Evolutionary conservation across 768 basidiomycete genomes (phyloP).

Genomic region (Lactifluus subvellereus): DNA sequence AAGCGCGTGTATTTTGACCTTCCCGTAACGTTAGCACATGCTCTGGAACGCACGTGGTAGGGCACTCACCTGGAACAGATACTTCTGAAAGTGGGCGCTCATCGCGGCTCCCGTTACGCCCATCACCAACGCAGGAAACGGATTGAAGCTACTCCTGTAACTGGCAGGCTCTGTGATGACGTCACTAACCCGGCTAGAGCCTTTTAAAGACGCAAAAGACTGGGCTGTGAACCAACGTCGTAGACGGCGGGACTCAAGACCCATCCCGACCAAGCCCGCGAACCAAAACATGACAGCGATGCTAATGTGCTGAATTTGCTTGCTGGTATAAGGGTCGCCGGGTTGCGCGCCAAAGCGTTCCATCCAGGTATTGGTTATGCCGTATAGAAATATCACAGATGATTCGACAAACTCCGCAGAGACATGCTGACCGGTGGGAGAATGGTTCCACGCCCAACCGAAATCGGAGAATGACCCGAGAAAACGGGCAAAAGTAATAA

Average conservation of each 20-base stretch:
- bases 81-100: constrained; percentile 86
- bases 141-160: constrained; percentile 78
- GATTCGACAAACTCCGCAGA: constrained; percentile 79
- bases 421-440: constrained; percentile 38
- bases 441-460: constrained; percentile 95
- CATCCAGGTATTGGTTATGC: constrained; percentile 93
- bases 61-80: constrained; percentile 68
- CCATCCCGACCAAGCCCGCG: constrained; percentile 84
- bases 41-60: not conserved
- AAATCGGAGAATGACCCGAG: constrained; percentile 78
- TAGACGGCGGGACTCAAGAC: constrained; percentile 72
- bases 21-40: not conserved
- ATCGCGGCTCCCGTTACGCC: constrained; percentile 93
- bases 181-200: constrained; percentile 32
- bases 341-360: constrained; percentile 83
- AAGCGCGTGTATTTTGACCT: constrained; percentile 84
- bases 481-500: constrained; percentile 90
- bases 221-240: constrained; percentile 68
- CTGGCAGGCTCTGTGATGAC: constrained; percentile 61
- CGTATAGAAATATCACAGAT: constrained; percentile 79
- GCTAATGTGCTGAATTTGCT: constrained; percentile 89
- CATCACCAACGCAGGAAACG: constrained; percentile 88
- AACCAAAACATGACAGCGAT: constrained; percentile 98
- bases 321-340: constrained; percentile 82
- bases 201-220: constrained; percentile 35